Conservation (phyloP, 2,329 filamentous ascomycete species). For the Scytalidium lignicola region DNA sequence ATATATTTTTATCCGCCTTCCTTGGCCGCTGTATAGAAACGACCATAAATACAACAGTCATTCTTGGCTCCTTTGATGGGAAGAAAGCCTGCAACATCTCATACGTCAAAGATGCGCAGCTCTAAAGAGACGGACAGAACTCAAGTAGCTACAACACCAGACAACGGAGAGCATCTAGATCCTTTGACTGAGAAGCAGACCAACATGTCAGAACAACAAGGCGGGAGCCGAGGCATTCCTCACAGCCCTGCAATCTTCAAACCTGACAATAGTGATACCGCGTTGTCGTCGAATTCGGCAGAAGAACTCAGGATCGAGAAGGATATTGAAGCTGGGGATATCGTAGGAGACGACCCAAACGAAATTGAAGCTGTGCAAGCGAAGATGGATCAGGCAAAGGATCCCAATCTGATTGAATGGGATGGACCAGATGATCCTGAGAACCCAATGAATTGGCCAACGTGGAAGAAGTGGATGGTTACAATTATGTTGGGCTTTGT, state of each 20-base stretch:
- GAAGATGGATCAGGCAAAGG: slow-evolving; percentile 1
- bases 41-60: too few relatives aligned
- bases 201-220: background rate
- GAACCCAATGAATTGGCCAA: slow-evolving; percentile 21
- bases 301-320: background rate
- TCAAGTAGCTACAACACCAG: background rate
- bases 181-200: background rate
- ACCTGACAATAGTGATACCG: background rate
- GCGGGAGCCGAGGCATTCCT: background rate
- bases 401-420: slow-evolving; percentile 17
- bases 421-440: slow-evolving; percentile 19
- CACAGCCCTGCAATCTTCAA: background rate
- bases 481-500: slow-evolving; percentile 18
- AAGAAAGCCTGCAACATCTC: too few relatives aligned
- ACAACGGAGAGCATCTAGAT: background rate
- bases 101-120: background rate
- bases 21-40: too few relatives aligned
- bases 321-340: background rate
- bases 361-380: background rate
- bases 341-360: background rate
- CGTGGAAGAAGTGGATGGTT: slow-evolving; percentile 18
- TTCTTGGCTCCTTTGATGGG: too few relatives aligned
- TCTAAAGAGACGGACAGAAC: background rate
- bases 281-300: background rate
- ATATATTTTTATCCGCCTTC: too few relatives aligned